phyloP scores from a whole-genome alignment of 2,329 filamentous ascomycete species.

The Aspergillaceae sp. region DNA sequence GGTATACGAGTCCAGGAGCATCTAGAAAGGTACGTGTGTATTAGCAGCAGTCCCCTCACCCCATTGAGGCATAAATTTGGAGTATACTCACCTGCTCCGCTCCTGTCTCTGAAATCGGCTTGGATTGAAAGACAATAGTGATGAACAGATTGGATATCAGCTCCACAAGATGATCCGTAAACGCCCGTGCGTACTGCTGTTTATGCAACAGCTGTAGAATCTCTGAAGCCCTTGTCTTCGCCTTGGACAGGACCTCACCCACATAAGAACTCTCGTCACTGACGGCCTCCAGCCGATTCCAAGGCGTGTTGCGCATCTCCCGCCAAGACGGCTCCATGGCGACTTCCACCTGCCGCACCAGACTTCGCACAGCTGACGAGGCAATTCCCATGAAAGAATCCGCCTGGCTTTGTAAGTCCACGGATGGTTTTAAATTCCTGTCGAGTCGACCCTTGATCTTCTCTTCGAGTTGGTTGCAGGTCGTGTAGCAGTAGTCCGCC shows the following conservation, averaged over 20 bases:
- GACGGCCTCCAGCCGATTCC: slow-evolving; percentile 87
- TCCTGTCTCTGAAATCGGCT: slow-evolving; percentile 84
- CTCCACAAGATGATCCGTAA: slow-evolving; percentile 94
- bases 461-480: slow-evolving; percentile 86
- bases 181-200: slow-evolving; percentile 86
- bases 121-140: slow-evolving; percentile 75
- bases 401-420: slow-evolving; percentile 86
- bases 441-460: slow-evolving; percentile 90
- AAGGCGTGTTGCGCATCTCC: slow-evolving; percentile 94
- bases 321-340: slow-evolving; percentile 83
- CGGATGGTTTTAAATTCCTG: slow-evolving; percentile 60
- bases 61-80: not conserved
- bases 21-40: slow-evolving; percentile 42
- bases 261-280: slow-evolving; percentile 93
- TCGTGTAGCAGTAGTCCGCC: slow-evolving; percentile 92
- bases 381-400: slow-evolving; percentile 95
- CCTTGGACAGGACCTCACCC: slow-evolving; percentile 63
- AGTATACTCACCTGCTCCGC: slow-evolving; percentile 64
- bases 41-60: too few relatives aligned
- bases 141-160: slow-evolving; percentile 72
- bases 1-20: slow-evolving; percentile 89
- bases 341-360: slow-evolving; percentile 75
- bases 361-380: slow-evolving; percentile 70
- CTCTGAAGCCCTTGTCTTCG: slow-evolving; percentile 64
- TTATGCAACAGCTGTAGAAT: slow-evolving; percentile 74